A percentile compares a stretch with the other conserved stretches of the same genome.
Evolutionary conservation across 805 yeast species (phyloP).

Genomic region (Scheffersomyces amazonensis): DNA sequence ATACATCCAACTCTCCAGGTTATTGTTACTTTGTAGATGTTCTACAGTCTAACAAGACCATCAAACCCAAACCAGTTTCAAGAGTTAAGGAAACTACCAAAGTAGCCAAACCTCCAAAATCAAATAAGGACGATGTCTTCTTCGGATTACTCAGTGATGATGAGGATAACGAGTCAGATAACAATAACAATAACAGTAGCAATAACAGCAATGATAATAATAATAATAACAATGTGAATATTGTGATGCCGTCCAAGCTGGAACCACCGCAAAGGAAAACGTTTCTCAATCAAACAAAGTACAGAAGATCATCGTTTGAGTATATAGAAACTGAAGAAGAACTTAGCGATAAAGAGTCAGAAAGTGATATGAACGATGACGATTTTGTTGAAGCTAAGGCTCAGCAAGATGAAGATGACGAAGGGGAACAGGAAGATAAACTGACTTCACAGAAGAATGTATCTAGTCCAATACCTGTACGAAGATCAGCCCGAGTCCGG

Average conservation of each 20-base stretch:
- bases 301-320: background rate
- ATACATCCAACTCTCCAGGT: slow-evolving; percentile 23
- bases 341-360: background rate
- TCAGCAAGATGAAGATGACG: background rate
- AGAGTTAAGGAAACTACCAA: too few relatives aligned
- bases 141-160: background rate
- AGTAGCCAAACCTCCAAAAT: too few relatives aligned
- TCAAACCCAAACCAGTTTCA: too few relatives aligned
- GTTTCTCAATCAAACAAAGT: background rate
- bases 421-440: background rate
- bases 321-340: slow-evolving; percentile 1
- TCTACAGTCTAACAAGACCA: too few relatives aligned
- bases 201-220: too few relatives aligned
- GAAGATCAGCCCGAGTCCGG: slow-evolving; percentile 2
- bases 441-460: too few relatives aligned
- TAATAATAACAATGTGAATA: too few relatives aligned
- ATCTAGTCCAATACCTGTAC: background rate
- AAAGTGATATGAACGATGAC: slow-evolving; percentile 1
- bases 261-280: background rate
- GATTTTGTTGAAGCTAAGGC: background rate
- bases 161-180: background rate
- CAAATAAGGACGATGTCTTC: background rate
- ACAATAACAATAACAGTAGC: too few relatives aligned
- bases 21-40: slow-evolving; percentile 27
- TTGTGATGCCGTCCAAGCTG: too few relatives aligned